These are phyloP conservation scores for Aeminium ludgeri DNA, from an alignment of 495 filamentous ascomycete species.

Conservation along the genomic window DNA sequence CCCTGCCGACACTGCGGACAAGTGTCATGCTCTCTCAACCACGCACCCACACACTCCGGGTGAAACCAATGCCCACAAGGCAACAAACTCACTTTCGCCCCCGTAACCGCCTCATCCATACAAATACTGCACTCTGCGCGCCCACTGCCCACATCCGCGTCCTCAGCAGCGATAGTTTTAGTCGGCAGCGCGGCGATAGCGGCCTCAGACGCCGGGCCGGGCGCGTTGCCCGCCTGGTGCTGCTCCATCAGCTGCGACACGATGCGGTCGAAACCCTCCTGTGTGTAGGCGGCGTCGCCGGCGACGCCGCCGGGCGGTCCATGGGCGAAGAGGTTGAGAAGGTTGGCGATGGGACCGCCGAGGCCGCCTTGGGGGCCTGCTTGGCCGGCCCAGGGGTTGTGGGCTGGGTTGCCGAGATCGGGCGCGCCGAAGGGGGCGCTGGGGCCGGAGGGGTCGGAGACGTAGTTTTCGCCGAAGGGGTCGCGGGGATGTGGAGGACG, in stretches of 20 bases:
- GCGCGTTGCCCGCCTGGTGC: slow-evolving; percentile 53
- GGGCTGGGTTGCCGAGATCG: too few species aligned
- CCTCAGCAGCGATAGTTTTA: slow-evolving; percentile 39
- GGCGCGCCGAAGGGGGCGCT: too few species aligned
- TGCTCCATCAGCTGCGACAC: slow-evolving; percentile 78
- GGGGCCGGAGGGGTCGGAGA: too few species aligned
- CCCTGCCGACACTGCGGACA: slow-evolving; percentile 75
- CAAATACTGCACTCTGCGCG: slow-evolving; percentile 80
- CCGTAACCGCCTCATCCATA: slow-evolving; percentile 67
- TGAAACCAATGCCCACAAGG: slow-evolving; percentile 93
- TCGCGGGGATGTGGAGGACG: too few species aligned
- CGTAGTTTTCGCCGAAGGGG: too few species aligned
- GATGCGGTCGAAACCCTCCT: slow-evolving; percentile 80
- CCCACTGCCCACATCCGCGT: slow-evolving; percentile 49
- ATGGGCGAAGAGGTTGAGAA: slow-evolving; percentile 13
- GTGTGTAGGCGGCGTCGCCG: slow-evolving; percentile 80
- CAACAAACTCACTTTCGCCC: slow-evolving; percentile 57
- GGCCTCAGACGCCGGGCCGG: slow-evolving; percentile 58
- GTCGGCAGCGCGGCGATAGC: slow-evolving; percentile 61
- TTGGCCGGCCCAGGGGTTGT: not conserved
- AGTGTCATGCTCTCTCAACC: slow-evolving; percentile 77
- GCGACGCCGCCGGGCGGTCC: slow-evolving; percentile 28
- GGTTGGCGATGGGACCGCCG: slow-evolving; percentile 3
- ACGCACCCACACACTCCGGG: slow-evolving; percentile 54
- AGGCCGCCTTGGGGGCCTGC: not conserved